Conservation (phyloP, 2,329 filamentous ascomycete genomes). For the Graphiopsis chlorocephala region DNA sequence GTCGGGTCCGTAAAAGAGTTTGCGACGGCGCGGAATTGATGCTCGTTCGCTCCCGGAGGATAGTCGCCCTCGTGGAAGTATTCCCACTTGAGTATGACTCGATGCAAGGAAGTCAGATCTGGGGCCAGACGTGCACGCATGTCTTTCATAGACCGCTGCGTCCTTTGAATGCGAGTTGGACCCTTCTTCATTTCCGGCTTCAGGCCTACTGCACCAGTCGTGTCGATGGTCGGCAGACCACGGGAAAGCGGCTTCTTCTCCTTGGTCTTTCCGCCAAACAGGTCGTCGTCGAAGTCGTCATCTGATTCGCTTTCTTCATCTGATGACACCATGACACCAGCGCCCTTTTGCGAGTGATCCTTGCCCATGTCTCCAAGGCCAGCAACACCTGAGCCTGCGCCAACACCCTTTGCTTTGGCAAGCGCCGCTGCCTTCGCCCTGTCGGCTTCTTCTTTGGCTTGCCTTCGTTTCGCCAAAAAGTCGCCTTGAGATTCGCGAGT, state of each 20-base stretch:
- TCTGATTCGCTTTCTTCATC: conserved; percentile 59
- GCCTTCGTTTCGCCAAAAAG: conserved; percentile 71
- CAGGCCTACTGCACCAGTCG: conserved; percentile 31
- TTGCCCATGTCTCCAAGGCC: conserved; percentile 73
- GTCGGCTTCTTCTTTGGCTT: conserved; percentile 73
- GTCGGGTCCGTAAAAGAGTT: conserved; percentile 72
- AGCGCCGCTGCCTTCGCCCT: conserved; percentile 23
- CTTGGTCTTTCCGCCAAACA: conserved; percentile 54
- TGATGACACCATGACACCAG: conserved; percentile 85
- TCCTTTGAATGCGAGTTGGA: conserved; percentile 80
- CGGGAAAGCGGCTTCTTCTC: conserved; percentile 39
- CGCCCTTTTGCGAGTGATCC: conserved; percentile 70
- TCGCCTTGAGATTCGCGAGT: conserved; percentile 35
- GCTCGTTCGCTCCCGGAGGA: conserved; percentile 69
- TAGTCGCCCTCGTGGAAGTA: conserved; percentile 88
- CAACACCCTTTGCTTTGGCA: conserved; percentile 49
- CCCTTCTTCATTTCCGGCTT: conserved; percentile 55
- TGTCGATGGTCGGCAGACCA: conserved; percentile 24
- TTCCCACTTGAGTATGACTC: conserved; percentile 87
- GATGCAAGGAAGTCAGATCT: conserved; percentile 80
- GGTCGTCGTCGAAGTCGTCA: conserved; percentile 61
- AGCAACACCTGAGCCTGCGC: conserved; percentile 75
- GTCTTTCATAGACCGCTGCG: conserved; percentile 81
- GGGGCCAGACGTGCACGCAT: conserved; percentile 90
- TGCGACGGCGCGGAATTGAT: conserved; percentile 71